Evolutionary conservation across 139 green algal species (phyloP).

Genomic region (Microglena sp.): DNA sequence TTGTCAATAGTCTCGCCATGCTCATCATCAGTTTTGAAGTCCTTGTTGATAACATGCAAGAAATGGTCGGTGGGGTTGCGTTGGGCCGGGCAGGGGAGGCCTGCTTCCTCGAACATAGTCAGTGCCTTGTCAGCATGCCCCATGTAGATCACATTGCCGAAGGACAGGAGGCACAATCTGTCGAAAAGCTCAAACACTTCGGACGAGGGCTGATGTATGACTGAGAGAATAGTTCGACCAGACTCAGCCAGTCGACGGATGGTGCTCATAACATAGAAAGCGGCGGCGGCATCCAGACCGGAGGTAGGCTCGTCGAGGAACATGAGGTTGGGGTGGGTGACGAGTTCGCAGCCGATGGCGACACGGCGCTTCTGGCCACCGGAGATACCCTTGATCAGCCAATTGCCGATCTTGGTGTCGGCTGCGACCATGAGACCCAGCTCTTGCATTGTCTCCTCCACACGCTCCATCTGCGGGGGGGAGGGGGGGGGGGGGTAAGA

Average conservation of each 20-base stretch:
- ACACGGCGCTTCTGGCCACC: slow-evolving; percentile 59
- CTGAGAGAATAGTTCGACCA: slow-evolving; percentile 40
- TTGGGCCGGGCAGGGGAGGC: slow-evolving; percentile 40
- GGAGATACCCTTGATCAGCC: slow-evolving; percentile 28
- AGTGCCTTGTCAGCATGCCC: slow-evolving; percentile 26
- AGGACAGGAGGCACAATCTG: slow-evolving; percentile 38
- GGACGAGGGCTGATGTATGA: slow-evolving; percentile 55
- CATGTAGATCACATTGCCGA: slow-evolving; percentile 46
- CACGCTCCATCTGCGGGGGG: background rate
- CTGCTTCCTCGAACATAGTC: slow-evolving; percentile 45
- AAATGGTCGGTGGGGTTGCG: slow-evolving; percentile 57
- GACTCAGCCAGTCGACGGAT: slow-evolving; percentile 20
- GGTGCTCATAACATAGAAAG: slow-evolving; percentile 42
- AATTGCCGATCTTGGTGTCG: slow-evolving; percentile 7
- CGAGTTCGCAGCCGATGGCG: slow-evolving; percentile 62
- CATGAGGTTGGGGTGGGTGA: slow-evolving; percentile 61
- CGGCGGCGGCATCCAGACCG: slow-evolving; percentile 50
- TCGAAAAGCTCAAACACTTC: slow-evolving; percentile 53
- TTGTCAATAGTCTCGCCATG: no score
- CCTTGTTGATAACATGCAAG: slow-evolving; percentile 56
- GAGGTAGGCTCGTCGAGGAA: slow-evolving; percentile 85
- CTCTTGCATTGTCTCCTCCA: background rate
- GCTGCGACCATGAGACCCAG: background rate
- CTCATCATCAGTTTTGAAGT: no score
- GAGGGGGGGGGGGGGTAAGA: no score